Base-by-base conservation (phyloP, 371 early-diverging fungal species). In the Mortierella polycephala region DNA sequence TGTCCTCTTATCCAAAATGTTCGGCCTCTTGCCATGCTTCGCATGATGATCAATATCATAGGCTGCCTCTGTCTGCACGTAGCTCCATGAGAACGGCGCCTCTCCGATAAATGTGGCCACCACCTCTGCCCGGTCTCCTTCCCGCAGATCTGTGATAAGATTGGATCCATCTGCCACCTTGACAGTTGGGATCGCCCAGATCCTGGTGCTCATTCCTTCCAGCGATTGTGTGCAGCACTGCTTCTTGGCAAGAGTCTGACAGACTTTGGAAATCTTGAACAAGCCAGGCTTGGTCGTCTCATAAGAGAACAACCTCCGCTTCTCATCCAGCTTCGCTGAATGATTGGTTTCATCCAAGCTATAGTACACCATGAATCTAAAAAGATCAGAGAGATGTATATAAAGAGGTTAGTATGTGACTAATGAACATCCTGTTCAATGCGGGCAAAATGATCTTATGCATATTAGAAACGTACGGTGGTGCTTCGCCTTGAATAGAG, bases 161-260 rank as follows among this genome's bases (percentile, higher is more conserved):
- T 71, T 57, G 30, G 41, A 20, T 16, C 76, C 76, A 42, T 62
- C 60, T 0, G 71, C 76, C 21, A 76, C 57, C 61, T 67, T 70
- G 46, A 66, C 76, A 2, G 71, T 67, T 0, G 76, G 76, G n/a
- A 76, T 59, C n/a, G 66, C 71, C 76, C 76, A 76, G 42, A 76
- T 54, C 53, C 45, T 52, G 8, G 61, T 56, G 41, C 56, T 66
- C 61, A 76, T 66, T 37, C 67, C 71, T 7, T 69, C 55, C 20
- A 62, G 44, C 0, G 76, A 67, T 30, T 70, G 68, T 13, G 68
- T 71, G 41, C 76, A 76, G 57, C 76, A 76, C n/a, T 67, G 58
- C 56, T 70, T 76, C 23, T 63, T 71, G 39, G 63, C 51, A 44
- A 76, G 60, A 14, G 71, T 67, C 47, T 76, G 76, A 18, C 76